phyloP scores from a whole-genome alignment of 495 filamentous ascomycete genomes.

The Talaromyces wortmannii region DNA sequence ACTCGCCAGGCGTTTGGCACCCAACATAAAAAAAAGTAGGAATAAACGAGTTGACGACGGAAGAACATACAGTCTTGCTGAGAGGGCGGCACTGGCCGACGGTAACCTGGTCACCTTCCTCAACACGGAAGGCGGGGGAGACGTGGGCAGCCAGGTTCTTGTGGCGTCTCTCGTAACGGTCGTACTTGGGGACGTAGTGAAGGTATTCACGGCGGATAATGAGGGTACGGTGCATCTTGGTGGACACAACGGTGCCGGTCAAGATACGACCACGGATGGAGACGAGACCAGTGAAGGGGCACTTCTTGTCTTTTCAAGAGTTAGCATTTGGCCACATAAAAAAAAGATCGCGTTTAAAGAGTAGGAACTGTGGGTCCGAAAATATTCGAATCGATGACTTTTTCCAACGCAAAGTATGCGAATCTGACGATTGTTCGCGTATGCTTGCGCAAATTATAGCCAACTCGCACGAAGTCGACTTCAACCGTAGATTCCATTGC shows the following conservation, averaged over 20 bases:
- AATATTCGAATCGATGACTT: conserved; percentile 8
- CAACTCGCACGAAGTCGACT: too few species aligned
- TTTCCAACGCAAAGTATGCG: background rate
- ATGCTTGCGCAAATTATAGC: too few species aligned
- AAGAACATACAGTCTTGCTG: conserved; percentile 86
- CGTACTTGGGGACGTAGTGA: conserved; percentile 98
- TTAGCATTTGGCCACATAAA: conserved; percentile 6
- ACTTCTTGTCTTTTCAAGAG: conserved; percentile 86
- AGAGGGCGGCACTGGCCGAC: conserved; percentile 98
- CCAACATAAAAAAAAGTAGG: too few species aligned
- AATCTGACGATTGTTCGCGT: too few species aligned
- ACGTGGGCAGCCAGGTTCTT: conserved; percentile 99
- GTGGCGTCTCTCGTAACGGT: conserved; percentile 99
- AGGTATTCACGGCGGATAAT: conserved; percentile 99
- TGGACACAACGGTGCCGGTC: conserved; percentile 95
- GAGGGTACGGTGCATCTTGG: conserved; percentile 99
- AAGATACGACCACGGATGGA: conserved; percentile 99
- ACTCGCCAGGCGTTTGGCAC: too few species aligned
- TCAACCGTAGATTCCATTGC: conserved; percentile 10
- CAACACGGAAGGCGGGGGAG: conserved; percentile 98
- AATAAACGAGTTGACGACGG: too few species aligned
- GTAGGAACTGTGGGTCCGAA: conserved; percentile 4
- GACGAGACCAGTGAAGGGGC: conserved; percentile 96
- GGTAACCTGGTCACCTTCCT: conserved; percentile 97
- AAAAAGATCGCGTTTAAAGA: conserved; percentile 3